phyloP scores from a whole-genome alignment of 2,329 filamentous ascomycete species.

The Epichloe elymi region DNA sequence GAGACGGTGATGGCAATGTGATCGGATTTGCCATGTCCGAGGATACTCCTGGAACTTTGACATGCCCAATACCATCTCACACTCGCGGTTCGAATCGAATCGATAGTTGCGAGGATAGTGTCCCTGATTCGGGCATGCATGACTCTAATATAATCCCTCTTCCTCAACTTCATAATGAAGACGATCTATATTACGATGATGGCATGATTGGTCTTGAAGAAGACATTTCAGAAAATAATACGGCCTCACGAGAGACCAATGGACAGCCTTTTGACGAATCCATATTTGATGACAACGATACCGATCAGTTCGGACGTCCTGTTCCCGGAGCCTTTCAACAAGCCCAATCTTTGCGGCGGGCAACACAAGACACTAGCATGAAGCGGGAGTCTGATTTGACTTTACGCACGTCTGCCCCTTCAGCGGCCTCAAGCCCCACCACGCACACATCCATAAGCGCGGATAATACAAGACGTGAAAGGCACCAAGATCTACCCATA shows the following conservation, averaged over 20 bases:
- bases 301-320: conserved; percentile 47
- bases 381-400: conserved; percentile 35
- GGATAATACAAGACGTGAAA: conserved; percentile 3
- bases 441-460: conserved; percentile 38
- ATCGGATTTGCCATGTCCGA: conserved; percentile 45
- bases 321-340: conserved; percentile 45
- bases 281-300: conserved; percentile 57
- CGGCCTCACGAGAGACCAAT: conserved; percentile 30
- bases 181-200: conserved; percentile 60
- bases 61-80: conserved; percentile 5
- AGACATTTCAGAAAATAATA: conserved; percentile 34
- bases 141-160: conserved; percentile 10
- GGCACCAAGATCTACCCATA: neutral
- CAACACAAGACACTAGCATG: conserved; percentile 12
- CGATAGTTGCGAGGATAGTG: conserved; percentile 6
- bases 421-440: conserved; percentile 33
- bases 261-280: conserved; percentile 55
- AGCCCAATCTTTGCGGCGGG: conserved; percentile 33
- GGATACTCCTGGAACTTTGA: conserved; percentile 23
- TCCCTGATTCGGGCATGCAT: conserved; percentile 32
- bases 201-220: conserved; percentile 38
- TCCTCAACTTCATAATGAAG: conserved; percentile 22
- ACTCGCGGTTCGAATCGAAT: neutral
- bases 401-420: conserved; percentile 30
- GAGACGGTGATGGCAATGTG: conserved; percentile 38